Conservation (phyloP, 768 basidiomycete genomes). For the Paxillus rubicundulus region DNA sequence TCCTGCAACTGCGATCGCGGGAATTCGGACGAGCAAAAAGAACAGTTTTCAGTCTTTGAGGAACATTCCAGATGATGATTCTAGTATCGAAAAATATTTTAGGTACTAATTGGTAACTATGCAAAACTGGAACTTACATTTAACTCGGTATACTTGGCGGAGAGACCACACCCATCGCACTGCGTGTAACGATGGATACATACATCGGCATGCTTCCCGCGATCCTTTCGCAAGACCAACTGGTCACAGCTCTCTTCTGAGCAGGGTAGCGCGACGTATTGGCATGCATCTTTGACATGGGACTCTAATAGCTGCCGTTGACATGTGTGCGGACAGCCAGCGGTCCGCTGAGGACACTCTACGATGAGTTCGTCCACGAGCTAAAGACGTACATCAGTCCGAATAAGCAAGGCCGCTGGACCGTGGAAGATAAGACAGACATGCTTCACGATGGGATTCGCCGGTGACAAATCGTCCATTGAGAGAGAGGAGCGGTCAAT, state of each 20-base stretch:
- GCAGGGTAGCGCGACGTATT: conserved; percentile 54
- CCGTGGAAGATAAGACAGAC: conserved; percentile 17
- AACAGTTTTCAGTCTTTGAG: conserved; percentile 36
- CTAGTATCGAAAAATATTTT: conserved; percentile 23
- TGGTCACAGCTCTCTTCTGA: conserved; percentile 45
- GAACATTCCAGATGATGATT: conserved; percentile 40
- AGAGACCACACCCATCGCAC: conserved; percentile 40
- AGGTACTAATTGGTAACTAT: conserved; percentile 1
- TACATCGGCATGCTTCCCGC: conserved; percentile 39
- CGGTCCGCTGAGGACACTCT: conserved; percentile 57
- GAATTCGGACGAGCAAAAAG: conserved; percentile 39
- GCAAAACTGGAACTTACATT: conserved; percentile 32
- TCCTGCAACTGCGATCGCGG: conserved; percentile 32
- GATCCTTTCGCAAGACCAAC: conserved; percentile 44
- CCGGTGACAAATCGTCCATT: conserved; percentile 56
- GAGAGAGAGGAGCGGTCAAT: conserved; percentile 74
- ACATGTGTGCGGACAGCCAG: conserved; percentile 61
- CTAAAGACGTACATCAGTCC: conserved; percentile 36
- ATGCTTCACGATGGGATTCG: conserved; percentile 74
- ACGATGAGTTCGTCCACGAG: conserved; percentile 82
- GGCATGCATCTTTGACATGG: conserved; percentile 64
- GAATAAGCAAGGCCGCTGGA: conserved; percentile 2
- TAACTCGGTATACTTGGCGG: conserved; percentile 35
- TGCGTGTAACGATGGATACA: conserved; percentile 37
- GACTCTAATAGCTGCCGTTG: conserved; percentile 64